Evolutionary conservation across 2,329 filamentous ascomycete genomes (phyloP), one percentile per base, ranked within the genome.

Genomic region (Arthroderma uncinatum): DNA sequence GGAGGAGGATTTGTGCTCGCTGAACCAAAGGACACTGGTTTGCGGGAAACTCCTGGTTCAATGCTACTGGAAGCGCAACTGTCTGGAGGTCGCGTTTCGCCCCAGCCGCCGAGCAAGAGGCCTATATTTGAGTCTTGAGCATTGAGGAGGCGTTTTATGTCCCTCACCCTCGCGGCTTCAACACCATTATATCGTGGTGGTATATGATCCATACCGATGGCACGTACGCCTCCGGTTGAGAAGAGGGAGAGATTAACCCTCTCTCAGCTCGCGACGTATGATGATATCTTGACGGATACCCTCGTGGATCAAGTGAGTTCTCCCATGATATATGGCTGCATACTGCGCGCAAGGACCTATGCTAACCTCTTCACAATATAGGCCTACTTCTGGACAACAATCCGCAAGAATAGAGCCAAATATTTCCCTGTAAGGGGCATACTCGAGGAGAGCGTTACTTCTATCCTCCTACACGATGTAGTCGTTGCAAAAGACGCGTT

Each of bases 381-480:
- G 92, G 86, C 89, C 8, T 96, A 88, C 73, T 98, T 93, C 77
- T 97, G 93, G 92, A 92, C 92, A 4, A 87, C 82, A 2, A 95
- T 96, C 59, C 91, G 92, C 62, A 98, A 98, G 74, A 95, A 97
- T 67, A 85, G 87, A 60, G 84, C 83, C 57, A 89, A 88, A 57
- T 97, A 95, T 71, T 87, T 88, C 65, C 81, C 89, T 0, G 89
- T 87, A 5, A 85, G 93, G 61, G 89, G 89, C 40, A 78, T 97
- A 54, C 82, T 81, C 56, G 80, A 84, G 62, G 81, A 85, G 53
- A 76, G 82, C 21, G 76, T 86, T 39, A 78, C 79, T 57, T 73
- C 76, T 61, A 81, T 84, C 58, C 70, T 86, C 34, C 79, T 83
- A 47, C 73, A 79, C 62, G 72, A 88, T 65, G 80, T 94, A 12